Evolutionary conservation across 2,329 filamentous ascomycete genomes (phyloP).

Genomic region (Alternaria sp.): DNA sequence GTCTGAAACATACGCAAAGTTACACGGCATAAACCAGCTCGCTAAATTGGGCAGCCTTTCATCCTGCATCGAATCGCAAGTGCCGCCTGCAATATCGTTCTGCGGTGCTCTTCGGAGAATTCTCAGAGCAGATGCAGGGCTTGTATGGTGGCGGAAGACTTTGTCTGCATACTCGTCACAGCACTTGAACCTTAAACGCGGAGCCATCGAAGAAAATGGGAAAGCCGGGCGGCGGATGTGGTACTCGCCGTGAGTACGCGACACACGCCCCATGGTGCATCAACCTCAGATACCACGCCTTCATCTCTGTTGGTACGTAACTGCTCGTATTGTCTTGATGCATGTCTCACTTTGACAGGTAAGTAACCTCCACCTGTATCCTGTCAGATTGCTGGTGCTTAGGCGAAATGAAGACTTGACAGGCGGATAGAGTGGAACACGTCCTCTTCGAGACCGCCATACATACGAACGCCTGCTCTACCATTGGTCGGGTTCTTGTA

Average conservation of each 20-base stretch:
- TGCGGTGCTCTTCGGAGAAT: conserved; percentile 12
- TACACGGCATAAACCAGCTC: conserved; percentile 8
- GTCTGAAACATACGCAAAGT: conserved; percentile 15
- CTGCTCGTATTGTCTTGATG: conserved; percentile 4
- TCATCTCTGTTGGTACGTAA: conserved; percentile 1
- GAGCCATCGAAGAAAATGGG: not conserved
- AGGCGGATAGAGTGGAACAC: conserved; percentile 13
- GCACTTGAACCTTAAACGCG: conserved; percentile 2
- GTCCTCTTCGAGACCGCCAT: conserved; percentile 17
- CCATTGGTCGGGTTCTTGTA: conserved; percentile 8
- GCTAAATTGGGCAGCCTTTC: not conserved
- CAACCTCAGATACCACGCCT: not conserved
- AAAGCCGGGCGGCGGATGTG: not conserved
- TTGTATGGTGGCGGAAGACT: conserved; percentile 12
- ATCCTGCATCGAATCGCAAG: conserved; percentile 1
- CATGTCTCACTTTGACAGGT: conserved; percentile 9
- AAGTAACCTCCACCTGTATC: conserved; percentile 1
- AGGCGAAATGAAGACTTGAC: conserved; percentile 8
- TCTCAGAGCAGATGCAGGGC: conserved; percentile 5
- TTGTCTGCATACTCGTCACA: conserved; percentile 11
- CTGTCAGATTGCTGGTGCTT: conserved; percentile 9
- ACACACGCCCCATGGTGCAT: not conserved
- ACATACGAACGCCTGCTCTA: conserved; percentile 14
- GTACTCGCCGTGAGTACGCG: not conserved
- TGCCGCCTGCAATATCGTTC: conserved; percentile 8